These are phyloP conservation scores for Apiospora aurea DNA, from an alignment of 2,329 filamentous ascomycete genomes.

Conservation along the genomic window DNA sequence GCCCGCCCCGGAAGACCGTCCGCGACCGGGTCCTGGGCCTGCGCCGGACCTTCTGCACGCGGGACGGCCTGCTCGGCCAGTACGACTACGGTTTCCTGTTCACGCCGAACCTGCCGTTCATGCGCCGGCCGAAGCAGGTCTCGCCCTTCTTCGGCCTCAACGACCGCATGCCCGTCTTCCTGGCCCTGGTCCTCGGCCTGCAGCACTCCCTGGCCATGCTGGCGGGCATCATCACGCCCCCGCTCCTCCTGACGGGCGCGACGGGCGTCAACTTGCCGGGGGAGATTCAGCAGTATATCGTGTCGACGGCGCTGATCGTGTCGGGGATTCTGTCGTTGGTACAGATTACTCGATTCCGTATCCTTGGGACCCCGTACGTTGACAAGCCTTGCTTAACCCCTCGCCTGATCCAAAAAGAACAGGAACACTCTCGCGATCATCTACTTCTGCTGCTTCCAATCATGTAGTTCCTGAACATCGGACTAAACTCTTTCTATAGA, in stretches of 20 bases:
- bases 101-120: conserved; percentile 81
- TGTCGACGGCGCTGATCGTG: conserved; percentile 80
- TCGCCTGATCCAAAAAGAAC: background rate
- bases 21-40: conserved; percentile 40
- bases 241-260: conserved; percentile 71
- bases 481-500: conserved; percentile 45
- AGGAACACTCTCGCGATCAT: background rate
- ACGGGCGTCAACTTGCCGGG: conserved; percentile 68
- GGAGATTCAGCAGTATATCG: conserved; percentile 75
- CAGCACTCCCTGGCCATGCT: conserved; percentile 83
- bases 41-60: conserved; percentile 59
- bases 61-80: conserved; percentile 78
- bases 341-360: conserved; percentile 80
- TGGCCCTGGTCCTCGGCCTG: conserved; percentile 77
- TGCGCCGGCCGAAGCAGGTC: conserved; percentile 64
- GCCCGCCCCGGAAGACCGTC: conserved; percentile 41
- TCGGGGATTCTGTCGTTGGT: conserved; percentile 77
- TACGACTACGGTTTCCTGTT: conserved; percentile 95
- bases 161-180: conserved; percentile 76
- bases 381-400: background rate
- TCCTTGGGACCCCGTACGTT: conserved; percentile 67
- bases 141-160: conserved; percentile 87
- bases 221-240: conserved; percentile 78
- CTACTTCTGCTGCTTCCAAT: background rate
- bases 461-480: background rate